Evolutionary conservation across 2,329 filamentous ascomycete species (phyloP).

Genomic region (Purpureocillium lavendulum): DNA sequence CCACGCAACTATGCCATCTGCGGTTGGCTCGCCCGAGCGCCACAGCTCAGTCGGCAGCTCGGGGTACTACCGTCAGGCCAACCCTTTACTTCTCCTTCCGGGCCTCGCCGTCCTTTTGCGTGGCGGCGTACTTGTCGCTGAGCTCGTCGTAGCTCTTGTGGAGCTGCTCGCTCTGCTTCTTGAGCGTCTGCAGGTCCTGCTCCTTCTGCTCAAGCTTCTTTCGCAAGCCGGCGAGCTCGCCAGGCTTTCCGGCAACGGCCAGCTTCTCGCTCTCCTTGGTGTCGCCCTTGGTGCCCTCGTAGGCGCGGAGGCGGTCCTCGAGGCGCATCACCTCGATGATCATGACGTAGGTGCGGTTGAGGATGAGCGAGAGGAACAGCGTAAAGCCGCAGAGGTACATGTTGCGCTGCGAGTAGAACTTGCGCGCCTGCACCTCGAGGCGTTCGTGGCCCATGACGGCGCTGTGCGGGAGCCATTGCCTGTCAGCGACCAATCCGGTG

Average conservation of each 20-base stretch:
- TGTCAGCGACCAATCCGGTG: not conserved
- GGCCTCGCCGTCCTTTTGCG: constrained; percentile 38
- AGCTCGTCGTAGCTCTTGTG: constrained; percentile 79
- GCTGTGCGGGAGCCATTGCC: constrained; percentile 26
- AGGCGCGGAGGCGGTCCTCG: constrained; percentile 81
- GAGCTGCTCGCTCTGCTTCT: constrained; percentile 85
- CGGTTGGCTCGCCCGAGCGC: too few species aligned
- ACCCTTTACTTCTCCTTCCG: constrained; percentile 42
- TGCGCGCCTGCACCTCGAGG: constrained; percentile 97
- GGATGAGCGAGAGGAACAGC: constrained; percentile 94
- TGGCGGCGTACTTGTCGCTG: constrained; percentile 68
- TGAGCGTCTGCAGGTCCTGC: constrained; percentile 73
- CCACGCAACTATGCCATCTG: too few species aligned
- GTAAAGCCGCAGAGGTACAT: constrained; percentile 99
- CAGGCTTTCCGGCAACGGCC: constrained; percentile 62
- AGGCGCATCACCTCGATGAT: constrained; percentile 86
- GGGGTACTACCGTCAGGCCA: not conserved
- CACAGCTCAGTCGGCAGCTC: not conserved
- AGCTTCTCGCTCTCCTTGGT: constrained; percentile 65
- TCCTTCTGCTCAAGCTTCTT: constrained; percentile 72
- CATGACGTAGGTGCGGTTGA: constrained; percentile 98
- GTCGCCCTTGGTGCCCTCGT: constrained; percentile 51
- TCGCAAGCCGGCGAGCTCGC: constrained; percentile 63
- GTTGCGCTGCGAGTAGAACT: constrained; percentile 99
- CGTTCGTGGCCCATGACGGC: constrained; percentile 84